Evolutionary conservation across 805 yeast genomes (phyloP), one percentile per base, ranked within the genome.

Genomic region (Ogataea ramenticola): DNA sequence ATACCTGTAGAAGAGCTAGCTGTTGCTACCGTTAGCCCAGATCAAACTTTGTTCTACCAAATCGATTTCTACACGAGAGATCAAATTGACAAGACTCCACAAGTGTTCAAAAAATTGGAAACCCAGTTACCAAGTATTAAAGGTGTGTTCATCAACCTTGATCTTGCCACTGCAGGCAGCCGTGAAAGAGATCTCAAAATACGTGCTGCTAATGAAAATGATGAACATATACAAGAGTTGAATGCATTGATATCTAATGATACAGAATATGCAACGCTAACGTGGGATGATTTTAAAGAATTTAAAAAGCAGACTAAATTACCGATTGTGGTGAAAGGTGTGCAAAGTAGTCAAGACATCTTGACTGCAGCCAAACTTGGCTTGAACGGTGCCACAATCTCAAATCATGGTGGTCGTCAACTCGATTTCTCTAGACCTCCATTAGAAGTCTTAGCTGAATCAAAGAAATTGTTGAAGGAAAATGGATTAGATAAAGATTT

Each of bases 81-180:
- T 2, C 87, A 87, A 59, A 70, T 90, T 38, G 67, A 69, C n/a
- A 85, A 82, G 52, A 61, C 55, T 17, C 47, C 46, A 2, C 49
- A 46, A 3, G 39, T 48, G 10, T 49, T 57, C 46, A 45, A 52
- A 43, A 34, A 44, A 36, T 42, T 49, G 37, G 51, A 58, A 40
- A 56, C 62, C 31, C 65, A 82, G 40, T 45, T 57, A 33, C 61
- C 70, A 41, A 88, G 89, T 3, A 72, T 84, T 48, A 81, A 79
- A 54, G 96, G 88, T 0, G 66, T 89, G 22, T 87, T 86, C 56
- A 79, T 88, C 49, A 87, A 95, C 3, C 90, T 86, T 6, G 96
- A 88, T 65, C 86, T 93, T 1, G 90, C 95, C 3, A 80, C 83
- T 47, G 69, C 85, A 33, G 96, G 96, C 12, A 75, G 89, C 48